A percentile compares a stretch with the other conserved stretches of the same genome.
Evolutionary conservation across 2,329 filamentous ascomycete species (phyloP).

Genomic region (Alternaria sp.): DNA sequence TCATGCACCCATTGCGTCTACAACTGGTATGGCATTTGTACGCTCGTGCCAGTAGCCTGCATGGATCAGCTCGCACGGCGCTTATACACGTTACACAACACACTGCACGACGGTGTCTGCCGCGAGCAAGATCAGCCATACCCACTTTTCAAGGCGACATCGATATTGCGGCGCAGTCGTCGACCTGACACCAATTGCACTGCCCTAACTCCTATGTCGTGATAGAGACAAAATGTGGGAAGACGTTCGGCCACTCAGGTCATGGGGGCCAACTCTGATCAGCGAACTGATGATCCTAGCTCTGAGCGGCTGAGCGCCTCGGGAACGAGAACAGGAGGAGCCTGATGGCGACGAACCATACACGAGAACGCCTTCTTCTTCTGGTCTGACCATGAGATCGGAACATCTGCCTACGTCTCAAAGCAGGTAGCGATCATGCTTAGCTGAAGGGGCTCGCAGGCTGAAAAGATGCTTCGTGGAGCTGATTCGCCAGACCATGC

Average conservation of each 20-base stretch:
- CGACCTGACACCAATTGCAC: not conserved
- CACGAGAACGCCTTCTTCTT: conserved; percentile 15
- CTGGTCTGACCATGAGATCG: conserved; percentile 2
- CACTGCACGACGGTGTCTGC: conserved; percentile 7
- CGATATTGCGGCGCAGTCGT: conserved; percentile 20
- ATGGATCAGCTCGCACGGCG: conserved; percentile 14
- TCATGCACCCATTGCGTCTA: conserved; percentile 5
- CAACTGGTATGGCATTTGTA: conserved; percentile 8
- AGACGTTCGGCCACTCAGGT: conserved; percentile 11
- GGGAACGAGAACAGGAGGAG: conserved; percentile 15
- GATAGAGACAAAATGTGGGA: not conserved
- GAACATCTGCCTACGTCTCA: not conserved
- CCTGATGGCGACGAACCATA: conserved; percentile 8
- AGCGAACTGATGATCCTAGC: conserved; percentile 26
- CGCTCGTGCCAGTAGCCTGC: conserved; percentile 11
- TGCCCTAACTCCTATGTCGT: not conserved
- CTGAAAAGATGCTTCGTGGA: conserved; percentile 10
- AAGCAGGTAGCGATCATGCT: conserved; percentile 6
- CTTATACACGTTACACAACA: conserved; percentile 17
- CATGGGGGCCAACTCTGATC: conserved; percentile 11
- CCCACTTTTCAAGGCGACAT: conserved; percentile 9
- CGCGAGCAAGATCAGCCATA: conserved; percentile 14
- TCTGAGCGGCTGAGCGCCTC: conserved; percentile 13
- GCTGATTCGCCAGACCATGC: conserved; percentile 16
- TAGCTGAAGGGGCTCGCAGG: conserved; percentile 14